Evolutionary conservation across 2,329 filamentous ascomycete genomes (phyloP).

Genomic region (Geosmithia flava): DNA sequence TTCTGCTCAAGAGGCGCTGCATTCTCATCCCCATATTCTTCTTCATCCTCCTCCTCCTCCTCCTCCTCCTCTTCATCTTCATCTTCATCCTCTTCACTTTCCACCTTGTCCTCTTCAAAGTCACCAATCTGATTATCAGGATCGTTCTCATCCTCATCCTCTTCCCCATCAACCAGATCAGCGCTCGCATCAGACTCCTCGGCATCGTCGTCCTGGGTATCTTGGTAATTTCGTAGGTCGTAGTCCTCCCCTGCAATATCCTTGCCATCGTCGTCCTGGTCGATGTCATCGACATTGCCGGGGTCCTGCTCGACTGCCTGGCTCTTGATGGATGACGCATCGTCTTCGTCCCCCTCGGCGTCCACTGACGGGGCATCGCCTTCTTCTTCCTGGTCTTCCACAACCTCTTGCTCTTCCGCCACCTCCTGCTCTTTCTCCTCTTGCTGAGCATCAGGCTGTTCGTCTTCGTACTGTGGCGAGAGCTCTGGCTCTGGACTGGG

Average conservation of each 20-base stretch:
- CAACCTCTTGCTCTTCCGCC: background rate
- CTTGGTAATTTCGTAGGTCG: slow-evolving; percentile 18
- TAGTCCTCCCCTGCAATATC: slow-evolving; percentile 18
- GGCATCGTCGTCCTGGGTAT: slow-evolving; percentile 18
- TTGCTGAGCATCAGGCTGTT: background rate
- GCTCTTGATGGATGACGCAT: background rate
- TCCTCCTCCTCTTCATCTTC: slow-evolving; percentile 14
- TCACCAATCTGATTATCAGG: slow-evolving; percentile 10
- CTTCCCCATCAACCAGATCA: background rate
- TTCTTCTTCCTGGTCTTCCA: slow-evolving; percentile 2
- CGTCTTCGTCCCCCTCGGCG: too few species aligned
- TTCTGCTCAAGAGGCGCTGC: too few species aligned
- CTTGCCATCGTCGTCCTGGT: slow-evolving; percentile 1
- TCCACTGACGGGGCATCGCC: background rate
- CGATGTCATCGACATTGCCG: background rate
- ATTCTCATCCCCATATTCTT: slow-evolving; percentile 12
- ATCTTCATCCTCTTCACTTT: slow-evolving; percentile 13
- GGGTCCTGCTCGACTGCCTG: background rate
- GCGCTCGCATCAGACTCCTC: background rate
- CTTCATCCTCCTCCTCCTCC: slow-evolving; percentile 8
- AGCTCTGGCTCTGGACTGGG: background rate
- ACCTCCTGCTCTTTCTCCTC: background rate
- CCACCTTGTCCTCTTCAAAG: slow-evolving; percentile 8
- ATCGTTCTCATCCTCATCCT: background rate
- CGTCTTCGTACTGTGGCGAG: background rate